Evolutionary conservation across 345 rosid genomes (phyloP).

Genomic region (Dipteronia dyeriana): DNA sequence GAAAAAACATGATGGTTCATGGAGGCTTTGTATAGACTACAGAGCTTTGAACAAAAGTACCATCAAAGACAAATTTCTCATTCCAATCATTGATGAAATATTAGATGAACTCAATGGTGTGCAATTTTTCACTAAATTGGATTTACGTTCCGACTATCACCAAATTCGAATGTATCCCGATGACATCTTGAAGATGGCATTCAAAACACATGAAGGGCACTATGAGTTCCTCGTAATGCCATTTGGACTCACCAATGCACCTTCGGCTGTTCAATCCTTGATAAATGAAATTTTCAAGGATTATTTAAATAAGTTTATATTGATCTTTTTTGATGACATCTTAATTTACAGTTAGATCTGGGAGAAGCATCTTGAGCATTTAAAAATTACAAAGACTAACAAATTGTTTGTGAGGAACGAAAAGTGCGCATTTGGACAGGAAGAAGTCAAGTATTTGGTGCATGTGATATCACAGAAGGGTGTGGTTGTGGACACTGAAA

Average conservation of each 20-base stretch:
- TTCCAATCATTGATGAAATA: not conserved
- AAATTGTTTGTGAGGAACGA: not conserved
- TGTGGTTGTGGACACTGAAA: not conserved
- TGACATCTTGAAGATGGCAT: not conserved
- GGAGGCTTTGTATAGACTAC: not conserved
- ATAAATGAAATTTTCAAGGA: too few relatives aligned
- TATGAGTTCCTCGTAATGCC: not conserved
- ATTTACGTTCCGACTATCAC: not conserved
- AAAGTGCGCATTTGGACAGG: not conserved
- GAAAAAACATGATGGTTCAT: not conserved
- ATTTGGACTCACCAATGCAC: not conserved
- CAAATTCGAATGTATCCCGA: not conserved
- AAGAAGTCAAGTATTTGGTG: too few relatives aligned
- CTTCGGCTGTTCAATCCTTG: not conserved
- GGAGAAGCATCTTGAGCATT: too few relatives aligned
- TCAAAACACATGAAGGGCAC: not conserved
- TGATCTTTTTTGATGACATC: too few relatives aligned
- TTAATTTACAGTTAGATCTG: too few relatives aligned
- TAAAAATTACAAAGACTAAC: too few relatives aligned
- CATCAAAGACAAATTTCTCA: not conserved
- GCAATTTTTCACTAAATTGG: not conserved
- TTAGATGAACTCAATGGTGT: not conserved
- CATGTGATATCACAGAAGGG: not conserved
- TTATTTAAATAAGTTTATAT: not conserved
- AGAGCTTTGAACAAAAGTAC: not conserved